phyloP scores from a whole-genome alignment of 495 filamentous ascomycete species.

The Podospora pseudoanserina region DNA sequence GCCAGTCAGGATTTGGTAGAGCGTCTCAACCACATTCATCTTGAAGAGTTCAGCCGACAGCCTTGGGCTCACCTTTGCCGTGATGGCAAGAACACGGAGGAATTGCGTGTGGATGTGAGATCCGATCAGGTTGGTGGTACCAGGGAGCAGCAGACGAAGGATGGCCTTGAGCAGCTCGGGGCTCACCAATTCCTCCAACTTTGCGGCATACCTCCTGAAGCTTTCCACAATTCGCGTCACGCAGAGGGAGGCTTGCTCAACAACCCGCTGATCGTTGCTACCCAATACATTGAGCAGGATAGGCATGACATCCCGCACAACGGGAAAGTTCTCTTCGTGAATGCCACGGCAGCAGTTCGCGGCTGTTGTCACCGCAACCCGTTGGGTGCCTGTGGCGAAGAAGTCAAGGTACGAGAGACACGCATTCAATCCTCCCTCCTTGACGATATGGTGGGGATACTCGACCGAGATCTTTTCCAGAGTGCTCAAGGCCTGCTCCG shows the following conservation, averaged over 20 bases:
- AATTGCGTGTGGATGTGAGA: constrained; percentile 97
- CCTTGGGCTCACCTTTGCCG: constrained; percentile 78
- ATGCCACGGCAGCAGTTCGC: constrained; percentile 98
- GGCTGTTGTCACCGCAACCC: constrained; percentile 93
- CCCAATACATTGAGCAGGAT: constrained; percentile 83
- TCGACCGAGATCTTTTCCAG: constrained; percentile 97
- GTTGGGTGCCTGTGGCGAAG: constrained; percentile 94
- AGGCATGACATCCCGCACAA: constrained; percentile 91
- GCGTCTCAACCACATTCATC: constrained; percentile 95
- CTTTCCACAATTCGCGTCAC: constrained; percentile 97
- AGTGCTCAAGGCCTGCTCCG: constrained; percentile 94
- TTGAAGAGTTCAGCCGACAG: constrained; percentile 89
- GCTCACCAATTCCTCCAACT: constrained; percentile 87
- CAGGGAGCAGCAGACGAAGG: constrained; percentile 85
- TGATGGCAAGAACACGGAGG: constrained; percentile 82
- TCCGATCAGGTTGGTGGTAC: constrained; percentile 93
- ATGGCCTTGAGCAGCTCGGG: constrained; percentile 81
- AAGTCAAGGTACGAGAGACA: constrained; percentile 95
- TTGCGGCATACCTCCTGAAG: constrained; percentile 80
- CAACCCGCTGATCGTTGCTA: constrained; percentile 92
- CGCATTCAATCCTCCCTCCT: constrained; percentile 89
- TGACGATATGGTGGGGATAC: constrained; percentile 92
- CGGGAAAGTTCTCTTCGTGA: constrained; percentile 84
- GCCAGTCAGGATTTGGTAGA: constrained; percentile 96
- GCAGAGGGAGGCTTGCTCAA: constrained; percentile 94